Conservation (phyloP, 805 yeast species). For the Komagataella pastoris region DNA sequence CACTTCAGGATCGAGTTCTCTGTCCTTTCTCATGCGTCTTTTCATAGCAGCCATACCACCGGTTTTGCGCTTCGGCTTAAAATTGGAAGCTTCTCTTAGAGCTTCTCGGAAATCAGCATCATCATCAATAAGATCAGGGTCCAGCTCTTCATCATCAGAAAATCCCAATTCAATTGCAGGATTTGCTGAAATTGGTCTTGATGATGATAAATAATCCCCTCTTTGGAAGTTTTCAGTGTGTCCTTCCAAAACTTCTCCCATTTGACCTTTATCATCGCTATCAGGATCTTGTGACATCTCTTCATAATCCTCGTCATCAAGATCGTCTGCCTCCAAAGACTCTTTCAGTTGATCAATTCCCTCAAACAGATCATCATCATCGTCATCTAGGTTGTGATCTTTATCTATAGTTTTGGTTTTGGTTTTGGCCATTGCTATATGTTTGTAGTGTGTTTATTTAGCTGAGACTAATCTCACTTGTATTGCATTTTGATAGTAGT, state of each 20-base stretch:
- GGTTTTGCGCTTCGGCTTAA: constrained; percentile 31
- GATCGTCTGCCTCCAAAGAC: constrained; percentile 4
- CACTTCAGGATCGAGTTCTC: constrained; percentile 61
- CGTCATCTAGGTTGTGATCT: constrained; percentile 10
- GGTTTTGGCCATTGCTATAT: constrained; percentile 15
- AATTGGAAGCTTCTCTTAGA: constrained; percentile 53
- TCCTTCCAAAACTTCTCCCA: background rate
- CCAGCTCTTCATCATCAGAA: constrained; percentile 8
- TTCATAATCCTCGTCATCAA: constrained; percentile 9
- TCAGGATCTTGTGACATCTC: constrained; percentile 17
- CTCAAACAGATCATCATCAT: constrained; percentile 15
- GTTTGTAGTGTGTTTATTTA: background rate
- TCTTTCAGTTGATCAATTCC: constrained; percentile 6
- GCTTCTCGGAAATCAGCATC: constrained; percentile 44
- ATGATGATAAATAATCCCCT: background rate
- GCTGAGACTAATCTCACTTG: background rate
- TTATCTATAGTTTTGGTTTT: constrained; percentile 12
- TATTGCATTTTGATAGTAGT: background rate
- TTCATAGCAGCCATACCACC: constrained; percentile 22
- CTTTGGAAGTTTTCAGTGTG: background rate
- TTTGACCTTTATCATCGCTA: constrained; percentile 3
- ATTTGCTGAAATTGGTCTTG: background rate
- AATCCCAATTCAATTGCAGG: constrained; percentile 4
- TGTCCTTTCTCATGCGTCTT: constrained; percentile 23
- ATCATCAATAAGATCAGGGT: constrained; percentile 22